Percentiles rank a stretch among this genome's conserved stretches.
These are phyloP conservation scores for Ettlia oleoabundans DNA, from an alignment of 139 green algal species.

Conservation along the genomic window DNA sequence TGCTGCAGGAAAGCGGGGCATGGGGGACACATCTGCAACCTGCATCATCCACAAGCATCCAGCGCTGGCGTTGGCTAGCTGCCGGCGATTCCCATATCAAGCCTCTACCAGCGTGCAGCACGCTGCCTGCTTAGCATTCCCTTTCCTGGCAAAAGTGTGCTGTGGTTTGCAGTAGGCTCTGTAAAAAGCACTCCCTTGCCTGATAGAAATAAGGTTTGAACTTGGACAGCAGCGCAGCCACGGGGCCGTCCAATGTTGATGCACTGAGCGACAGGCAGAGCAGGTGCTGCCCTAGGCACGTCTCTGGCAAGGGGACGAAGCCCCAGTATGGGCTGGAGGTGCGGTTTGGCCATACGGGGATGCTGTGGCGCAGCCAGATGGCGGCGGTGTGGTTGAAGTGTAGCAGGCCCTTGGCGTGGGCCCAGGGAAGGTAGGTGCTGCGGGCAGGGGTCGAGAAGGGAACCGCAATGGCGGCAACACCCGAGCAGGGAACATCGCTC, in stretches of 20 bases:
- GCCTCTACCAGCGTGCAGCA: too few species aligned
- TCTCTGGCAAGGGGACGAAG: background rate
- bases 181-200: background rate
- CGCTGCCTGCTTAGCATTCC: background rate
- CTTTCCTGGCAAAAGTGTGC: background rate
- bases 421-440: background rate
- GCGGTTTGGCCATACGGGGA: background rate
- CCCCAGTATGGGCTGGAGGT: background rate
- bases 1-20: background rate
- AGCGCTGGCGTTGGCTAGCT: too few species aligned
- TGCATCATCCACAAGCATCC: too few species aligned
- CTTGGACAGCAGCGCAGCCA: background rate
- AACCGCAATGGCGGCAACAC: too few species aligned
- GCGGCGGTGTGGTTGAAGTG: background rate
- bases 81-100: too few species aligned
- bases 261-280: background rate
- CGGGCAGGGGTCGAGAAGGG: background rate
- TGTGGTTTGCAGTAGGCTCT: background rate
- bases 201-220: background rate
- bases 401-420: constrained; percentile 1
- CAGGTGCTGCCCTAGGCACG: background rate
- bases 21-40: background rate
- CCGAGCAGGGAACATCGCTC: too few species aligned
- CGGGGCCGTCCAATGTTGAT: background rate
- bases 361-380: background rate